A percentile compares a stretch with the other conserved stretches of the same genome.
phyloP scores from a whole-genome alignment of 495 filamentous ascomycete species.

The Podospora fimiseda region DNA sequence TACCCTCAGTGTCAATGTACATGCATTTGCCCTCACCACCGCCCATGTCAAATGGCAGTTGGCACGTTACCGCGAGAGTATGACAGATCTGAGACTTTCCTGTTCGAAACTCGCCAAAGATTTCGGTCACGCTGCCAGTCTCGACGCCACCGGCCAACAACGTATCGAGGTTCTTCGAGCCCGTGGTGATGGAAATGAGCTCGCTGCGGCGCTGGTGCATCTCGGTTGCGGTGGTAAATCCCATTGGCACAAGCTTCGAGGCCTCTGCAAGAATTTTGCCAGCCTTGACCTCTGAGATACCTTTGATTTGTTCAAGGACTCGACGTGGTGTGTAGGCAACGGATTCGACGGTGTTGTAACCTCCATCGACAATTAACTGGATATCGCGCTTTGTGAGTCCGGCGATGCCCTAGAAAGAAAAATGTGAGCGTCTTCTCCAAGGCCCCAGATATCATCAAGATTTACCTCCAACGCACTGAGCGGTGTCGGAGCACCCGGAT shows the following conservation, averaged over 20 bases:
- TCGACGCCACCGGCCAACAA: slow-evolving; percentile 91
- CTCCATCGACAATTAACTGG: slow-evolving; percentile 83
- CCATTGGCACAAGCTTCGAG: slow-evolving; percentile 94
- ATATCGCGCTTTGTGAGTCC: slow-evolving; percentile 92
- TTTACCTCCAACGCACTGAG: slow-evolving; percentile 78
- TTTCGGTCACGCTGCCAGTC: slow-evolving; percentile 96
- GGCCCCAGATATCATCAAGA: background rate
- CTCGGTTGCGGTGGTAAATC: slow-evolving; percentile 98
- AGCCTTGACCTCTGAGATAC: slow-evolving; percentile 94
- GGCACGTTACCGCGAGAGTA: slow-evolving; percentile 96
- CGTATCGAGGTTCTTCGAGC: slow-evolving; percentile 94
- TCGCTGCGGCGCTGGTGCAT: slow-evolving; percentile 97
- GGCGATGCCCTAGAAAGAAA: slow-evolving; percentile 54
- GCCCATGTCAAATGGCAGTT: slow-evolving; percentile 97
- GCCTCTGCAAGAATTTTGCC: slow-evolving; percentile 93
- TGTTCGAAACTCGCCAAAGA: slow-evolving; percentile 96
- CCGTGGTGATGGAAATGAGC: slow-evolving; percentile 94
- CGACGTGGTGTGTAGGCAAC: slow-evolving; percentile 91
- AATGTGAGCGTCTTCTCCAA: too few relatives aligned
- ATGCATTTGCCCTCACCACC: slow-evolving; percentile 97
- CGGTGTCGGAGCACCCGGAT: slow-evolving; percentile 93
- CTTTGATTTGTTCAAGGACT: slow-evolving; percentile 87
- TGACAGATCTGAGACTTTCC: slow-evolving; percentile 98
- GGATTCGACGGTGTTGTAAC: slow-evolving; percentile 89
- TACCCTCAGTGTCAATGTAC: slow-evolving; percentile 99